Percentiles rank a stretch among this genome's conserved stretches.
Evolutionary conservation across 176 grass and related monocot genomes (phyloP).

Genomic region (Oryza australiensis): DNA sequence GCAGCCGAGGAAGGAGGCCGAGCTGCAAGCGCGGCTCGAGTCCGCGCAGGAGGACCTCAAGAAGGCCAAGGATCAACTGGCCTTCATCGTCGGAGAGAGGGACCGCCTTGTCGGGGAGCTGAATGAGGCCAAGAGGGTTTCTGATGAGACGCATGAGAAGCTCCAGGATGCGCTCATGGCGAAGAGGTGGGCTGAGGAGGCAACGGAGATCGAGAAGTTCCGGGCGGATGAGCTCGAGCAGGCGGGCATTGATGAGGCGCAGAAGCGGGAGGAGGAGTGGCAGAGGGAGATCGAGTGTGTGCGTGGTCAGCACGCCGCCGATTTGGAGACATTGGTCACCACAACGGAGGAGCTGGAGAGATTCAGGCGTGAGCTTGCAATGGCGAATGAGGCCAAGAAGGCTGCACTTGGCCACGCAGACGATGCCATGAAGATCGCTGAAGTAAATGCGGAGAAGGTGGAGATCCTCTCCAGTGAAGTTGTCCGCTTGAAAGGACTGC

Average conservation of each 20-base stretch:
- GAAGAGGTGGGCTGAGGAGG: slow-evolving; percentile 75
- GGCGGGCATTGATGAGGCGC: slow-evolving; percentile 58
- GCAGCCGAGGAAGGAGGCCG: slow-evolving; percentile 50
- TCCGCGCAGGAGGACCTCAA: slow-evolving; percentile 68
- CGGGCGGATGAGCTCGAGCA: slow-evolving; percentile 85
- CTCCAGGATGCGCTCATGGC: slow-evolving; percentile 77
- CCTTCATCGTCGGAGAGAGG: slow-evolving; percentile 68
- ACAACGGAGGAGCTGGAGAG: slow-evolving; percentile 68
- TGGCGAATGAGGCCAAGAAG: slow-evolving; percentile 68
- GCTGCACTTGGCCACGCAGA: slow-evolving; percentile 63
- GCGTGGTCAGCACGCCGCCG: slow-evolving; percentile 49
- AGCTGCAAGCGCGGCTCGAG: slow-evolving; percentile 67
- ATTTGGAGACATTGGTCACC: slow-evolving; percentile 60
- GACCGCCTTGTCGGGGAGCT: slow-evolving; percentile 58
- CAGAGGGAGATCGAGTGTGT: slow-evolving; percentile 67
- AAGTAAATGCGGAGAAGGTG: slow-evolving; percentile 73
- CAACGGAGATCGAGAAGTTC: slow-evolving; percentile 87
- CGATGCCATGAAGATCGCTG: slow-evolving; percentile 70
- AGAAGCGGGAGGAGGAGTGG: slow-evolving; percentile 69
- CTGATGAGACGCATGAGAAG: slow-evolving; percentile 68
- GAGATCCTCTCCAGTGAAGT: slow-evolving; percentile 70
- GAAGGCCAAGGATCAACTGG: slow-evolving; percentile 74
- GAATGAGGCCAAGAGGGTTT: slow-evolving; percentile 59
- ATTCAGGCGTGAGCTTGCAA: slow-evolving; percentile 53
- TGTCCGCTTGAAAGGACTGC: slow-evolving; percentile 57